phyloP scores from a whole-genome alignment of 306 rosid genomes.

The Dryas drummondii region DNA sequence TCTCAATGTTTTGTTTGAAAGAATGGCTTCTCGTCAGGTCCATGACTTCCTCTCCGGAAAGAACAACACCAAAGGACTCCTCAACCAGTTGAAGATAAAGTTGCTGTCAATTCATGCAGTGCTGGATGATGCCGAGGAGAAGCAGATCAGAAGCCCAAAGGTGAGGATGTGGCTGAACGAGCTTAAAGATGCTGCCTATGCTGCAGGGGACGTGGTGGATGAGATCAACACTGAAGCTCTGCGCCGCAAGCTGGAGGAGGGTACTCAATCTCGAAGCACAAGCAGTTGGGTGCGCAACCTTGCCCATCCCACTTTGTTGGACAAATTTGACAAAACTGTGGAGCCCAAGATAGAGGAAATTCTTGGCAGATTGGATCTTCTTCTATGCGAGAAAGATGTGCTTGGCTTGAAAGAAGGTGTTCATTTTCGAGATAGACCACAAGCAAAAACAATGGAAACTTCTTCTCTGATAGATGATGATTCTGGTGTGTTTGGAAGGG shows the following conservation, averaged over 20 bases:
- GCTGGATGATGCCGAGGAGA: constrained; percentile 41
- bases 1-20: too few species aligned
- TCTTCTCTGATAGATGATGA: not conserved
- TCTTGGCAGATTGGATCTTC: not conserved
- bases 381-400: not conserved
- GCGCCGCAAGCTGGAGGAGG: not conserved
- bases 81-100: constrained; percentile 5
- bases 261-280: not conserved
- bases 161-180: constrained; percentile 26
- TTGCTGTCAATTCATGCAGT: constrained; percentile 14
- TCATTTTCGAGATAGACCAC: not conserved
- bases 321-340: not conserved
- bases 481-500: constrained; percentile 20
- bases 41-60: not conserved
- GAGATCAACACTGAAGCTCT: constrained; percentile 30
- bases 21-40: too few species aligned
- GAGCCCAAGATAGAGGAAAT: not conserved
- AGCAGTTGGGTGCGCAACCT: not conserved
- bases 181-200: not conserved
- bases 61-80: not conserved
- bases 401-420: constrained; percentile 12
- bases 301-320: not conserved
- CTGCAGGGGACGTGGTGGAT: constrained; percentile 35
- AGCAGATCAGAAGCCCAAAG: constrained; percentile 10
- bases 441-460: not conserved